Percentiles rank a stretch among this genome's conserved stretches.
phyloP scores from a whole-genome alignment of 2,329 filamentous ascomycete genomes.

The Penicillium sp. region DNA sequence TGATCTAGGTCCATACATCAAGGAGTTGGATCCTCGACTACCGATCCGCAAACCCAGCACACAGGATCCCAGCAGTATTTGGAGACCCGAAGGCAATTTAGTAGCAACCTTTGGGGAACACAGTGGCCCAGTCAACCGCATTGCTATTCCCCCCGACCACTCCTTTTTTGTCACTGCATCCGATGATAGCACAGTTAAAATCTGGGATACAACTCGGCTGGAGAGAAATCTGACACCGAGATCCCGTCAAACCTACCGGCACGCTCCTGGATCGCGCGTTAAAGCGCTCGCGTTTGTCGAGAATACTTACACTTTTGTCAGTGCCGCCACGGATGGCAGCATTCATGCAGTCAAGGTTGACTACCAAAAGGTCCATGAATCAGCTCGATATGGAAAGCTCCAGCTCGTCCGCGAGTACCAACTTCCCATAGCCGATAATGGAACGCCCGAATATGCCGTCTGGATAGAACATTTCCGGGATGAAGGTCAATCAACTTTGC shows the following conservation, averaged over 20 bases:
- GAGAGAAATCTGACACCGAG: constrained; percentile 90
- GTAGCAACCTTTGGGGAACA: constrained; percentile 92
- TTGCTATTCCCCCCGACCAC: constrained; percentile 85
- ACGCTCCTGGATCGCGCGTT: constrained; percentile 72
- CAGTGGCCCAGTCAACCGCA: constrained; percentile 76
- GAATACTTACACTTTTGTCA: constrained; percentile 90
- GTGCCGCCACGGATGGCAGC: constrained; percentile 85
- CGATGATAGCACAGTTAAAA: constrained; percentile 85
- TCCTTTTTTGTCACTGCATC: constrained; percentile 92
- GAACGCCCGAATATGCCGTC: constrained; percentile 71
- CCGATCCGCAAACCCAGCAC: constrained; percentile 60
- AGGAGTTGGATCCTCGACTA: constrained; percentile 61
- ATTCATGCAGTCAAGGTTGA: constrained; percentile 89
- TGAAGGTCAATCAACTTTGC: constrained; percentile 78
- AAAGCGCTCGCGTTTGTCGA: constrained; percentile 89
- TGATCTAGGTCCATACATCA: constrained; percentile 78
- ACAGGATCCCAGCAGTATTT: constrained; percentile 63
- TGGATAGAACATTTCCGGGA: constrained; percentile 92
- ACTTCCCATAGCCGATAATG: constrained; percentile 51
- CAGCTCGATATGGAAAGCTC: constrained; percentile 76
- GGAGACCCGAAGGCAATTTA: constrained; percentile 82
- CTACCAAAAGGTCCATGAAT: constrained; percentile 61
- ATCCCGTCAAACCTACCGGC: constrained; percentile 82
- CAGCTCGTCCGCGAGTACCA: constrained; percentile 78
- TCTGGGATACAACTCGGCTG: constrained; percentile 89